Evolutionary conservation across 306 rosid species (phyloP).

Genomic region (Cercis canadensis): DNA sequence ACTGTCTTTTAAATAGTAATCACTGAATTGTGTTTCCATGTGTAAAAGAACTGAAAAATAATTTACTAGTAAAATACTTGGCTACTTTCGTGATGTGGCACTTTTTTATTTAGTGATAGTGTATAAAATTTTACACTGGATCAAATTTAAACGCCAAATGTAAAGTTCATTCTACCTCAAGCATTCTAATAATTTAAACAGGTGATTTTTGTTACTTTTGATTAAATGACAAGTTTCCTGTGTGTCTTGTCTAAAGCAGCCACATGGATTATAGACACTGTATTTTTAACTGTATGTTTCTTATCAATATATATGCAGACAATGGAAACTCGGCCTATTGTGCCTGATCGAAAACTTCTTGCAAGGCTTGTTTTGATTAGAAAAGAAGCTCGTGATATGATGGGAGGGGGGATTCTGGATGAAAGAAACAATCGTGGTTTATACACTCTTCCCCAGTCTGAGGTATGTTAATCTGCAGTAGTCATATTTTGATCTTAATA

Average conservation of each 20-base stretch:
- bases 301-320: constrained; percentile 57
- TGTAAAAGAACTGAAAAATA: no score
- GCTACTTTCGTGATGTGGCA: no score
- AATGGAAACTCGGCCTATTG: constrained; percentile 90
- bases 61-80: no score
- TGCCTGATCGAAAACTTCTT: constrained; percentile 88
- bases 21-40: no score
- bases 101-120: no score
- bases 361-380: constrained; percentile 97
- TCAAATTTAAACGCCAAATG: no score
- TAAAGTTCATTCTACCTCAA: not conserved
- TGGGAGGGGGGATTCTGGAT: constrained; percentile 96
- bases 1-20: no score
- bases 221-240: not conserved
- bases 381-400: constrained; percentile 97
- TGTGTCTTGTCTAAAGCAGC: constrained; percentile 10
- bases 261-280: constrained; percentile 13
- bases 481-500: constrained; percentile 29
- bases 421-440: constrained; percentile 93
- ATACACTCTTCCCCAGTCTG: constrained; percentile 85
- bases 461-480: constrained; percentile 57
- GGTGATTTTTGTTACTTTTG: no score
- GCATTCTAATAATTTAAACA: not conserved
- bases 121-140: no score
- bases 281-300: constrained; percentile 20